Percentiles rank a stretch among this genome's conserved stretches.
Evolutionary conservation across 1,284 basidiomycete genomes (phyloP).

Genomic region (Porodaedalea pini): DNA sequence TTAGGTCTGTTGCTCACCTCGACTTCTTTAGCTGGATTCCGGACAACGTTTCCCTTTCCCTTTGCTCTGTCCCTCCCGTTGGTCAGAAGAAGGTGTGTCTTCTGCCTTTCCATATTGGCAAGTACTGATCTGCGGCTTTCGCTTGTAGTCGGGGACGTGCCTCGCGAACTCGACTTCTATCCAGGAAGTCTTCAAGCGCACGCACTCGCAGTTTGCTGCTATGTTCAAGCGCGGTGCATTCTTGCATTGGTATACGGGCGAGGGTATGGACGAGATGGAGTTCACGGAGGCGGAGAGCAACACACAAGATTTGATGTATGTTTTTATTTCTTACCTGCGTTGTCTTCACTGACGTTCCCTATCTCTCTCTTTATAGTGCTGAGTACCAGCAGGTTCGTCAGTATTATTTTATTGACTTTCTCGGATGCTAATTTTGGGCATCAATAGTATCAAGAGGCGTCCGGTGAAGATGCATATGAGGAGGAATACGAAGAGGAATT

Average conservation of each 20-base stretch:
- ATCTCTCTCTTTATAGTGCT: conserved; percentile 37
- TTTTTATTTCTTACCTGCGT: conserved; percentile 19
- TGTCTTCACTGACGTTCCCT: conserved; percentile 10
- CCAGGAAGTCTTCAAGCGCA: conserved; percentile 88
- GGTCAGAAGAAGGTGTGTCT: conserved; percentile 61
- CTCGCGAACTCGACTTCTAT: conserved; percentile 85
- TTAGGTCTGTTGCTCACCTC: not conserved
- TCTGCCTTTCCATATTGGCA: conserved; percentile 5
- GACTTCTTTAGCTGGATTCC: conserved; percentile 70
- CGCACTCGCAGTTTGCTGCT: conserved; percentile 65
- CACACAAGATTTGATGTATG: conserved; percentile 76
- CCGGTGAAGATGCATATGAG: conserved; percentile 31
- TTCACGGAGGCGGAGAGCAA: conserved; percentile 90
- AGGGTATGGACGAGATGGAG: conserved; percentile 92
- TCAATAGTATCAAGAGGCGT: conserved; percentile 63
- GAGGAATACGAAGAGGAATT: conserved; percentile 22
- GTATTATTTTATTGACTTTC: conserved; percentile 6
- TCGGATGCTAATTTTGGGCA: conserved; percentile 6
- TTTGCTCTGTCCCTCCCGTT: conserved; percentile 81
- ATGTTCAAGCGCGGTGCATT: conserved; percentile 87
- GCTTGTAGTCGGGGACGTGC: conserved; percentile 63
- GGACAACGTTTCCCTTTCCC: conserved; percentile 76
- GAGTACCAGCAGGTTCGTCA: conserved; percentile 66
- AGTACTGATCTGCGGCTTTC: conserved; percentile 8
- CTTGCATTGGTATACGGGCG: conserved; percentile 88